Evolutionary conservation across 1,139 yeast species (phyloP).

Genomic region (Blastobotrys raffinosifermentans): DNA sequence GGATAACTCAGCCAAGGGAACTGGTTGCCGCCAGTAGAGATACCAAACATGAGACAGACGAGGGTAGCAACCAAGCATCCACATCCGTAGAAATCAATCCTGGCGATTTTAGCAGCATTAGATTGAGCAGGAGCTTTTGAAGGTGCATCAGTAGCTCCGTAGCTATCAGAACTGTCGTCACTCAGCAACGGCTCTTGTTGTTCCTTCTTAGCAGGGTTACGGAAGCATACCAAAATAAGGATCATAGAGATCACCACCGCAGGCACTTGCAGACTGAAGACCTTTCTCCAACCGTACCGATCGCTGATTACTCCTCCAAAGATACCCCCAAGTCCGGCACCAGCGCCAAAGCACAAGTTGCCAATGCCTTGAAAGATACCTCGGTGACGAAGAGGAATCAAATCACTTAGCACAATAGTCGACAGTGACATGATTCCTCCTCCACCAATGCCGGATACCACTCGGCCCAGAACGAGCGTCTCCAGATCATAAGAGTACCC

Average conservation of each 20-base stretch:
- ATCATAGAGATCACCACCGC: slow-evolving; percentile 48
- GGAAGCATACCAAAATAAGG: slow-evolving; percentile 25
- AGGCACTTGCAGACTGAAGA: slow-evolving; percentile 60
- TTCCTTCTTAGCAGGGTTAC: neutral
- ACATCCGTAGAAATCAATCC: slow-evolving; percentile 74
- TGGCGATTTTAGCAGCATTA: slow-evolving; percentile 2
- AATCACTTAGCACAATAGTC: slow-evolving; percentile 51
- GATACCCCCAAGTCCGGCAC: slow-evolving; percentile 66
- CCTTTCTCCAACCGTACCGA: slow-evolving; percentile 74
- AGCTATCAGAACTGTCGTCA: slow-evolving; percentile 2
- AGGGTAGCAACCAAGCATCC: slow-evolving; percentile 51
- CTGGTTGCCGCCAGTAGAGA: slow-evolving; percentile 62
- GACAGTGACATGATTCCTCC: slow-evolving; percentile 55
- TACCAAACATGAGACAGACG: slow-evolving; percentile 51
- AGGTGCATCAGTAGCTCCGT: slow-evolving; percentile 32
- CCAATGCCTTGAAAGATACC: slow-evolving; percentile 60
- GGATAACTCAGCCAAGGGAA: slow-evolving; percentile 37
- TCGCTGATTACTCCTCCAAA: slow-evolving; percentile 69
- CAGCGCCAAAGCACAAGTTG: slow-evolving; percentile 59
- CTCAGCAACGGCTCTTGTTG: slow-evolving; percentile 1
- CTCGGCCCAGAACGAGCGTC: slow-evolving; percentile 54
- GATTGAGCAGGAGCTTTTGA: slow-evolving; percentile 12
- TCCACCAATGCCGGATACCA: slow-evolving; percentile 58
- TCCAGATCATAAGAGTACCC: slow-evolving; percentile 40
- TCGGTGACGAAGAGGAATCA: slow-evolving; percentile 51